phyloP scores from a whole-genome alignment of 371 early-diverging fungal genomes.

The Haplosporangium sp. region DNA sequence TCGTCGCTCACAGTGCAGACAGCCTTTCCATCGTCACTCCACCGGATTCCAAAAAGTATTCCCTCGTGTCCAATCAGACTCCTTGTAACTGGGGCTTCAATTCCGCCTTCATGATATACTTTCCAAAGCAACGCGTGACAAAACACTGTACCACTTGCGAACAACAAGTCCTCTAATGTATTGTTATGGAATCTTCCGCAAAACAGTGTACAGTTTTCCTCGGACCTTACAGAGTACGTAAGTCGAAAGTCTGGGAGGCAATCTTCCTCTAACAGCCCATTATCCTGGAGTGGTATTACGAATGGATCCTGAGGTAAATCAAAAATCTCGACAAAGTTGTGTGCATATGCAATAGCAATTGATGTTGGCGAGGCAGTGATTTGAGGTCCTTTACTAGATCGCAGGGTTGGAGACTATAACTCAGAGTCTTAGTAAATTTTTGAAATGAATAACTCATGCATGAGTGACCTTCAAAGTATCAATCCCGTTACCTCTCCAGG shows the following conservation, averaged over 20 bases:
- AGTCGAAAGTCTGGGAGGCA: slow-evolving; percentile 17
- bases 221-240: slow-evolving; percentile 41
- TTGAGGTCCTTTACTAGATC: slow-evolving; percentile 15
- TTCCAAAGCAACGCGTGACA: slow-evolving; percentile 84
- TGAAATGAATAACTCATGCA: not conserved
- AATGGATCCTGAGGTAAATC: slow-evolving; percentile 40
- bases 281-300: slow-evolving; percentile 59
- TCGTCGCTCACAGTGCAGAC: slow-evolving; percentile 88
- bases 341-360: slow-evolving; percentile 79
- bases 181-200: slow-evolving; percentile 76
- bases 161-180: slow-evolving; percentile 59
- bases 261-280: slow-evolving; percentile 21
- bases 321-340: slow-evolving; percentile 78
- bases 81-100: slow-evolving; percentile 62
- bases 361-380: slow-evolving; percentile 37
- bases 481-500: slow-evolving; percentile 19
- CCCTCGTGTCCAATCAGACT: slow-evolving; percentile 79
- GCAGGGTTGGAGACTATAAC: slow-evolving; percentile 19
- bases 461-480: not conserved
- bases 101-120: slow-evolving; percentile 41
- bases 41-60: slow-evolving; percentile 84
- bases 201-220: slow-evolving; percentile 59
- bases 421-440: not conserved
- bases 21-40: slow-evolving; percentile 68
- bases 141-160: slow-evolving; percentile 89